Evolutionary conservation across 2,329 filamentous ascomycete genomes (phyloP).

Genomic region (Akanthomyces uredinophilus): DNA sequence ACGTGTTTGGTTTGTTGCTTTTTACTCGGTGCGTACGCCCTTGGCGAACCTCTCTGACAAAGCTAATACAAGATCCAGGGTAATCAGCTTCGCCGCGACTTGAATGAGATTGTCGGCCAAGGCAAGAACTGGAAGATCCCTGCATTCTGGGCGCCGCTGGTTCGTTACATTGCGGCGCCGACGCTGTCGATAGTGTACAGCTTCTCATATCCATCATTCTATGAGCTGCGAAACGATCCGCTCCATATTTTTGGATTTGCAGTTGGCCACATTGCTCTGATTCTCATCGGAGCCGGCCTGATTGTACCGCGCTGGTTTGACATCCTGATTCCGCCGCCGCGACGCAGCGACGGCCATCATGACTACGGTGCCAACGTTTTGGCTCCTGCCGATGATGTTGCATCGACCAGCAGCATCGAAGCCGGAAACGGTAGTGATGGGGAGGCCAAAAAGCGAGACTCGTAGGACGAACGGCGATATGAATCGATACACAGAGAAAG

Average conservation of each 20-base stretch:
- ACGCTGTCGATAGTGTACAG: slow-evolving; percentile 47
- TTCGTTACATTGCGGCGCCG: slow-evolving; percentile 46
- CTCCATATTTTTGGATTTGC: slow-evolving; percentile 46
- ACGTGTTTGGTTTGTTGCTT: slow-evolving; percentile 48
- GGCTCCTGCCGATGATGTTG: slow-evolving; percentile 3
- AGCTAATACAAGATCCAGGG: slow-evolving; percentile 31
- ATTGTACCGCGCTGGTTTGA: slow-evolving; percentile 50
- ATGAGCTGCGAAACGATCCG: slow-evolving; percentile 43
- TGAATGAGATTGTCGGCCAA: slow-evolving; percentile 48
- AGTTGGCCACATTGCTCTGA: slow-evolving; percentile 41
- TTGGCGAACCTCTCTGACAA: neutral
- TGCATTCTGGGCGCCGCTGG: slow-evolving; percentile 42
- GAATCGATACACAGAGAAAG: neutral
- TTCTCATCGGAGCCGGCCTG: slow-evolving; percentile 43
- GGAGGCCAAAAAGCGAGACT: neutral
- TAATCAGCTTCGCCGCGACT: slow-evolving; percentile 50
- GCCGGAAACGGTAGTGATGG: neutral
- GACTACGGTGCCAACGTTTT: slow-evolving; percentile 20
- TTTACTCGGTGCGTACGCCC: slow-evolving; percentile 46
- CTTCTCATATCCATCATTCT: slow-evolving; percentile 47
- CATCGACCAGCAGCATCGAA: slow-evolving; percentile 4
- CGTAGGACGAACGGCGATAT: neutral
- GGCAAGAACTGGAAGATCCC: slow-evolving; percentile 55
- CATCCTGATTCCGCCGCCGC: slow-evolving; percentile 42
- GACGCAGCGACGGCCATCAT: slow-evolving; percentile 40